Evolutionary conservation across 2,329 filamentous ascomycete genomes (phyloP).

Genomic region (Dryadomyces quercus-mongolicae): DNA sequence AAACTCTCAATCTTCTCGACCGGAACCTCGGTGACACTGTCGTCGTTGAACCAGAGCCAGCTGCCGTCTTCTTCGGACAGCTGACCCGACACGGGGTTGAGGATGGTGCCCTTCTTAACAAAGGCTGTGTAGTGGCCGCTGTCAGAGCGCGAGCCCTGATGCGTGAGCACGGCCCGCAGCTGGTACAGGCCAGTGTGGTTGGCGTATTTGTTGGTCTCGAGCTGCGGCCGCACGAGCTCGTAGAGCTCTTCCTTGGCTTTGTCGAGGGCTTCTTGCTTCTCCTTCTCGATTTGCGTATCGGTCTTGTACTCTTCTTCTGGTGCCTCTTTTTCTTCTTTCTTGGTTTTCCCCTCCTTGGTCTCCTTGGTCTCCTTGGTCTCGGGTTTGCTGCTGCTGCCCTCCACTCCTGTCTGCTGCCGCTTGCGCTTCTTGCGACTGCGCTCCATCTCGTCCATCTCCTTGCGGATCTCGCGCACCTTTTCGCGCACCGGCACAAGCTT

Average conservation of each 20-base stretch:
- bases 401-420: conserved; percentile 25
- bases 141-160: conserved; percentile 92
- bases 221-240: conserved; percentile 60
- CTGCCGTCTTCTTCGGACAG: conserved; percentile 74
- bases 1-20: conserved; percentile 84
- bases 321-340: conserved; percentile 34
- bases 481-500: conserved; percentile 85
- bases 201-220: conserved; percentile 65
- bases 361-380: conserved; percentile 24
- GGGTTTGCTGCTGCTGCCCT: conserved; percentile 19
- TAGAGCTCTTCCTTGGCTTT: conserved; percentile 81
- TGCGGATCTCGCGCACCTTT: conserved; percentile 87
- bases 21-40: conserved; percentile 88
- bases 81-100: conserved; percentile 67
- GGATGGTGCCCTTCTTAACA: conserved; percentile 73
- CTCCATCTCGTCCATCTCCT: conserved; percentile 89
- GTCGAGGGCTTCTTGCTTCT: conserved; percentile 63
- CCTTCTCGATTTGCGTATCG: conserved; percentile 82
- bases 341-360: conserved; percentile 29
- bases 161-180: conserved; percentile 84
- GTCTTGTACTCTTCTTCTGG: conserved; percentile 78
- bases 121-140: conserved; percentile 97
- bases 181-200: conserved; percentile 96
- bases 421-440: conserved; percentile 87
- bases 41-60: conserved; percentile 99